Conservation (phyloP, 75 land plant species). For the Selaginella moellendorffii region DNA sequence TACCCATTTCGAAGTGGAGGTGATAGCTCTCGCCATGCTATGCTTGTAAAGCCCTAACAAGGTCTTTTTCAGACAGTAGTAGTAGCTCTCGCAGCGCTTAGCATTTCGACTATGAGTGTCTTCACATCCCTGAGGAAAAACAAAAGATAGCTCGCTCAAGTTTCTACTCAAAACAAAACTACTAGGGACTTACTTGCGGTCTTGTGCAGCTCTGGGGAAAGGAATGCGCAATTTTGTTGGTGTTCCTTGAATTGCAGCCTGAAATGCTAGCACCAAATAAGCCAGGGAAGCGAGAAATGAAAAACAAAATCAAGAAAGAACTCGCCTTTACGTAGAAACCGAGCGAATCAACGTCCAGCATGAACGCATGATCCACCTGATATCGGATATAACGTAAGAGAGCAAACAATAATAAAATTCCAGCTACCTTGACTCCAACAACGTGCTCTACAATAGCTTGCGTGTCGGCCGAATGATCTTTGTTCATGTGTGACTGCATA, state of each 20-base stretch:
- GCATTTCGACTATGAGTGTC: conserved; percentile 65
- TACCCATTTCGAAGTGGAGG: no score
- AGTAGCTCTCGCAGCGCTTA: conserved; percentile 43
- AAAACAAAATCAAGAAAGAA: conserved; percentile 3
- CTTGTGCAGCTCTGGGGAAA: conserved; percentile 66
- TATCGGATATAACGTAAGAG: no score
- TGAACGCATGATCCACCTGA: conserved; percentile 78
- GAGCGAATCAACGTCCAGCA: conserved; percentile 80
- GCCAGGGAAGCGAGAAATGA: not conserved
- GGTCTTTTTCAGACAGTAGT: not conserved
- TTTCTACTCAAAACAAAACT: not conserved
- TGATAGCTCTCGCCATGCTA: no score
- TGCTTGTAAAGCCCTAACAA: no score
- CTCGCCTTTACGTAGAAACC: conserved; percentile 87
- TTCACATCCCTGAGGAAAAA: conserved; percentile 57
- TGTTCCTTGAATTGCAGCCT: conserved; percentile 43
- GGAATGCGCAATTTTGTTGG: conserved; percentile 60
- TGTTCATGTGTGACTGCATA: conserved; percentile 85
- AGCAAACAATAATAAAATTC: no score
- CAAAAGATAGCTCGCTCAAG: not conserved
- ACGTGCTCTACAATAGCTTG: conserved; percentile 56
- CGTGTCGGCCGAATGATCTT: conserved; percentile 85
- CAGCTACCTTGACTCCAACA: conserved; percentile 26
- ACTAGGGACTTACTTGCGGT: conserved; percentile 46
- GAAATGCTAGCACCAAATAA: not conserved